Evolutionary conservation across 495 filamentous ascomycete genomes (phyloP), one percentile per base, ranked within the genome.

Genomic region (Penicillium canescens): DNA sequence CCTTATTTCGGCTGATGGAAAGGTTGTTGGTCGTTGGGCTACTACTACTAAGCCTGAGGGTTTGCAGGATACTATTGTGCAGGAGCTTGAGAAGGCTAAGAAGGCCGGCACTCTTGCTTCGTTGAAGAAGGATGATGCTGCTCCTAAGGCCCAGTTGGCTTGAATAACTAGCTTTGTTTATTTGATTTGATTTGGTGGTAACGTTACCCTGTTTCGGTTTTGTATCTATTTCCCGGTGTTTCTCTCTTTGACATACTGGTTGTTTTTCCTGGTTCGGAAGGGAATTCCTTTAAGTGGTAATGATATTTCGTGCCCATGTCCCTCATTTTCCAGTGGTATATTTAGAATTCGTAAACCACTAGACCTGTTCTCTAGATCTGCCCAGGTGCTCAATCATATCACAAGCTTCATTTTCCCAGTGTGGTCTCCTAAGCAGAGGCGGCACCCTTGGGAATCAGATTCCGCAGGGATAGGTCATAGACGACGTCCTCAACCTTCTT

Each of bases 401-500:
- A 3, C 2, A 8, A 41, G 28, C 11, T 41, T 3, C 6, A 18
- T 35, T 9, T 18, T 12, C 8, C 42, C 42, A 7, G 8, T 20
- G 12, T 39, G 12, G 14, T 10, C 1, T n/a, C 10, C n/a, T 31
- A 68, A 36, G 58, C 64, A 21, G 55, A 45, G 8, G 52, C 24
- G 21, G 55, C 47, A 12, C 63, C 60, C 51, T 75, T 74, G 10
- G 89, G 86, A 18, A 96, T 78, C 54, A 98, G 69, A 60, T 93
- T 92, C 47, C 93, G 82, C 67, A 98, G 72, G 5, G 87, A 91
- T 26, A 98, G 77, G 66, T 98, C 94, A 62, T 98, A 98, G 14
- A 96, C 92, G 18, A 98, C 91, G 71, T 98, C 94, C 76, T 98
- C 94, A 35, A 96, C 90, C 73, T 96, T 96, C 79, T 98, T 98